Evolutionary conservation across 2,329 filamentous ascomycete species (phyloP).

Genomic region (Aspergillus udagawae): DNA sequence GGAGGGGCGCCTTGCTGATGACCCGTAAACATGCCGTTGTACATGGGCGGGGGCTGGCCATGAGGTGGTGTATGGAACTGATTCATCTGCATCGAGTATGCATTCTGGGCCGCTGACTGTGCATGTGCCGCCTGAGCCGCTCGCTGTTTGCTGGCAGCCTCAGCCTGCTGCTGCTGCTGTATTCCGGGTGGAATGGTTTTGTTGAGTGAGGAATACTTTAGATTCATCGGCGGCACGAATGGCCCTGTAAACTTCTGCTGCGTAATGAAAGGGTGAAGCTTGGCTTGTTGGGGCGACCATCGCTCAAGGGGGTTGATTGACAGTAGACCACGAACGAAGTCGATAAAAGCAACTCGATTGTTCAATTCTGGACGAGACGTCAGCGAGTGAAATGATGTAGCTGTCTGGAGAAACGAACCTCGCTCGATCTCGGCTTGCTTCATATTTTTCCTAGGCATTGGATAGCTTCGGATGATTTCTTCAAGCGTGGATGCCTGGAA

Average conservation of each 20-base stretch:
- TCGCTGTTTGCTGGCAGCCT: constrained; percentile 88
- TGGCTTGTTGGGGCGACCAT: constrained; percentile 97
- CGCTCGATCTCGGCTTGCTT: constrained; percentile 93
- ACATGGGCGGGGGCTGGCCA: constrained; percentile 60
- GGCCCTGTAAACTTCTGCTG: constrained; percentile 95
- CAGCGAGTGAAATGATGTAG: constrained; percentile 9
- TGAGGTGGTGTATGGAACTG: constrained; percentile 50
- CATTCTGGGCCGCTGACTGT: constrained; percentile 62
- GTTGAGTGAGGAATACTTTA: constrained; percentile 80
- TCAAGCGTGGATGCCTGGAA: constrained; percentile 91
- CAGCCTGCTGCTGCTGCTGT: constrained; percentile 92
- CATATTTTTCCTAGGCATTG: constrained; percentile 99
- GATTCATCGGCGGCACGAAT: constrained; percentile 94
- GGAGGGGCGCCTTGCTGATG: constrained; percentile 69
- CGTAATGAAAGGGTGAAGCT: constrained; percentile 96
- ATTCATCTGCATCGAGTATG: constrained; percentile 63
- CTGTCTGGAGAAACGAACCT: constrained; percentile 53
- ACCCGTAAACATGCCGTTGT: constrained; percentile 71
- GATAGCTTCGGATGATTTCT: constrained; percentile 96
- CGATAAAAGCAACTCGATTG: constrained; percentile 94
- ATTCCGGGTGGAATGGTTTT: constrained; percentile 88
- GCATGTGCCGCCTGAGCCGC: constrained; percentile 64
- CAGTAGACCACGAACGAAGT: constrained; percentile 89
- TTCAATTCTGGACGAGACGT: constrained; percentile 74
- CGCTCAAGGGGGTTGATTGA: constrained; percentile 94